Evolutionary conservation across 257 asterid genomes (phyloP).

Genomic region (Plectranthus barbatus): DNA sequence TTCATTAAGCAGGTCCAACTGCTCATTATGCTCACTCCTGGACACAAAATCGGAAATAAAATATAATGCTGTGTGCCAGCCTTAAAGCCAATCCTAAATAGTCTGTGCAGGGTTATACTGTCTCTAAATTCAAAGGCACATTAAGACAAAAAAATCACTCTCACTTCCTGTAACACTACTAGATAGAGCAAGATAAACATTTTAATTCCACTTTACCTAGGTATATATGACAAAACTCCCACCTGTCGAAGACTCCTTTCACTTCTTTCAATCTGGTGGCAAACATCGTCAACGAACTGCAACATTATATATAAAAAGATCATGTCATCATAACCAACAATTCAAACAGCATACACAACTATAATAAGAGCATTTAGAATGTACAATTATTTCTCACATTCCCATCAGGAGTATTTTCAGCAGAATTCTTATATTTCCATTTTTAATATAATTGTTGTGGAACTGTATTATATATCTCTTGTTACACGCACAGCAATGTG

Average conservation of each 20-base stretch:
- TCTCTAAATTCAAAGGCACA: neutral
- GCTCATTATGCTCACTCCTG: neutral
- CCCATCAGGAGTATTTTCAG: slow-evolving; percentile 7
- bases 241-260: slow-evolving; percentile 73
- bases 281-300: slow-evolving; percentile 95
- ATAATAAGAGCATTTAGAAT: neutral
- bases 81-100: neutral
- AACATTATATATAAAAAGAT: slow-evolving; percentile 7
- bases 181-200: neutral
- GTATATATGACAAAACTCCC: slow-evolving; percentile 82
- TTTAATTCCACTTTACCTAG: slow-evolving; percentile 46
- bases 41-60: neutral
- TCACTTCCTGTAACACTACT: neutral
- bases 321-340: slow-evolving; percentile 15
- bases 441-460: neutral
- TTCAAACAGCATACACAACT: neutral
- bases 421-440: neutral
- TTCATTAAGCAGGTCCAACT: neutral
- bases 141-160: neutral
- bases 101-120: neutral
- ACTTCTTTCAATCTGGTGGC: slow-evolving; percentile 91
- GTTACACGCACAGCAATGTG: neutral
- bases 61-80: neutral
- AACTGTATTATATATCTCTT: neutral
- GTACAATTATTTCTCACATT: neutral